A percentile compares a stretch with the other conserved stretches of the same genome.
These are phyloP conservation scores for Colletotrichum viniferum DNA, from an alignment of 2,329 filamentous ascomycete species.

Conservation along the genomic window DNA sequence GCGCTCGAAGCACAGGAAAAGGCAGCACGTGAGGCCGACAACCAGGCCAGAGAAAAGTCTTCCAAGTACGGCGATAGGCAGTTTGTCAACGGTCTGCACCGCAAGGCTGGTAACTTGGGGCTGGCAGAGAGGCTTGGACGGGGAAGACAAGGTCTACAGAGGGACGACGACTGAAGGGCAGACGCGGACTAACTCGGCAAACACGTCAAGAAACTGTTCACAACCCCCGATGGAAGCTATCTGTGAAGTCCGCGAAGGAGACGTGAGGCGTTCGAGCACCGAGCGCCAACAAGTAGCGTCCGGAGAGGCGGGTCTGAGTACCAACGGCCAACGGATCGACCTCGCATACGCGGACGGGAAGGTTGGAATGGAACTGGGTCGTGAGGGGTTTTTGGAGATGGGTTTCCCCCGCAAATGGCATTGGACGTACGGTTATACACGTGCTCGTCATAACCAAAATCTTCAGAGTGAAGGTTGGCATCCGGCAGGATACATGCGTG, in stretches of 20 bases:
- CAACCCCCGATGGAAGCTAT: background rate
- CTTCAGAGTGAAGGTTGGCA: background rate
- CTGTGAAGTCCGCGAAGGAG: background rate
- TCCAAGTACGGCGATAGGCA: constrained; percentile 66
- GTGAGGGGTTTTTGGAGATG: background rate
- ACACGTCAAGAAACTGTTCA: background rate
- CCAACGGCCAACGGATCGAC: background rate
- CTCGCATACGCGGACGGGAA: background rate
- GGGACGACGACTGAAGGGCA: constrained; percentile 45
- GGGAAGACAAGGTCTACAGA: constrained; percentile 47
- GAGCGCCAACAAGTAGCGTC: background rate
- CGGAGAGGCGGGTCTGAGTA: background rate
- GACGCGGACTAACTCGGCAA: background rate
- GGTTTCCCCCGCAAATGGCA: background rate
- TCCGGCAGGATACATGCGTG: background rate
- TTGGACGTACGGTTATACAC: background rate
- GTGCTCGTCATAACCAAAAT: background rate
- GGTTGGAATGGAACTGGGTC: background rate
- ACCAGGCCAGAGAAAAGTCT: constrained; percentile 62
- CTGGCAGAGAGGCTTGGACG: constrained; percentile 58
- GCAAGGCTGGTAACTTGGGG: constrained; percentile 57
- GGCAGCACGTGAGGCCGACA: constrained; percentile 68
- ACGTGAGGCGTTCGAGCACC: background rate
- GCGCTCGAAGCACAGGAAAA: constrained; percentile 70
- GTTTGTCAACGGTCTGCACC: constrained; percentile 69